These are phyloP conservation scores for Hymenochaete sp. DNA, from an alignment of 1,284 basidiomycete species.

Conservation along the genomic window DNA sequence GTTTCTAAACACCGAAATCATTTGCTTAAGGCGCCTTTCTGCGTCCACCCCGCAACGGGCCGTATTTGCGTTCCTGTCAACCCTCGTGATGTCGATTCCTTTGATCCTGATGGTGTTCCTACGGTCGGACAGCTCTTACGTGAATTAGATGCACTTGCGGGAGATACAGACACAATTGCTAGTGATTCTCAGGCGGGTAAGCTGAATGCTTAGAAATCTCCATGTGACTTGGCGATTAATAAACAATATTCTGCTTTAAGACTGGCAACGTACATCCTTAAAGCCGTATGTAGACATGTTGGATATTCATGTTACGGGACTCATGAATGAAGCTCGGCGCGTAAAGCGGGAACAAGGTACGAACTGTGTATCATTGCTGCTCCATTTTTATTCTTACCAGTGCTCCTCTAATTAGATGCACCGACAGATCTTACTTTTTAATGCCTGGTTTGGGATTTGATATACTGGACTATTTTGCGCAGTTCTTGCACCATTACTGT, in stretches of 20 bases:
- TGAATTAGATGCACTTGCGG: conserved; percentile 56
- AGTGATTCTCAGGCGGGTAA: conserved; percentile 22
- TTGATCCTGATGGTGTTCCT: conserved; percentile 82
- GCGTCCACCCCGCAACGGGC: conserved; percentile 93
- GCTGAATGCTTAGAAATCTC: conserved; percentile 41
- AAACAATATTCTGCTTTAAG: conserved; percentile 24
- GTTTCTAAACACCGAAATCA: conserved; percentile 98
- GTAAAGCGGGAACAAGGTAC: conserved; percentile 42
- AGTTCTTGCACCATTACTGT: too few relatives aligned
- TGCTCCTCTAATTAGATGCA: not conserved
- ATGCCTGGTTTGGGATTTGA: too few relatives aligned
- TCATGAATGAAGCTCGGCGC: conserved; percentile 51
- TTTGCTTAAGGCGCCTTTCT: conserved; percentile 96
- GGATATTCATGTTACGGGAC: conserved; percentile 56
- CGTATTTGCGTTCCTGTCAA: conserved; percentile 93
- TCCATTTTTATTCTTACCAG: not conserved
- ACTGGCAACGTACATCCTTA: conserved; percentile 69
- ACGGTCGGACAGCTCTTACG: conserved; percentile 76
- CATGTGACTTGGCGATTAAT: conserved; percentile 3
- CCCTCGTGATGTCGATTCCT: conserved; percentile 67
- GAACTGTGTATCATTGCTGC: not conserved
- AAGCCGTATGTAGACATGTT: conserved; percentile 88
- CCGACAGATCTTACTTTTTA: conserved; percentile 6
- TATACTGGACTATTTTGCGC: too few relatives aligned
- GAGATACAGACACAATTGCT: conserved; percentile 21